These are phyloP conservation scores for Penicillium sumatraense DNA, from an alignment of 2,329 filamentous ascomycete genomes.

Conservation along the genomic window DNA sequence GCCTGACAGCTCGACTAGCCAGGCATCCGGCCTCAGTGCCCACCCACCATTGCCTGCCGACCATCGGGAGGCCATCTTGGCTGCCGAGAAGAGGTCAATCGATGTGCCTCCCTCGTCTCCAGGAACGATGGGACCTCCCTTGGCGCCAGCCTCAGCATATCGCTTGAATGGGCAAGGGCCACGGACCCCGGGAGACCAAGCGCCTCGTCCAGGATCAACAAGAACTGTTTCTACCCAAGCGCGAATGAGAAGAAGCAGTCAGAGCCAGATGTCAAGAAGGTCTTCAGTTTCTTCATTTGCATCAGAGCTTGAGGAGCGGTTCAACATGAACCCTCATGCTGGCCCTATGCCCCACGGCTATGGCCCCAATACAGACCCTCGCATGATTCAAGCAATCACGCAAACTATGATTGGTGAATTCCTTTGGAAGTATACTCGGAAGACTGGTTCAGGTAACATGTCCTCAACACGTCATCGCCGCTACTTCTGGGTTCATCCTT, in stretches of 20 bases:
- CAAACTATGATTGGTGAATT: slow-evolving; percentile 99
- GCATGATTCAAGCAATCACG: slow-evolving; percentile 98
- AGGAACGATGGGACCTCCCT: slow-evolving; percentile 79
- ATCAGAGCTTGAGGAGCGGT: slow-evolving; percentile 88
- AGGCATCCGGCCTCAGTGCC: slow-evolving; percentile 53
- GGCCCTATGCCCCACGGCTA: slow-evolving; percentile 60
- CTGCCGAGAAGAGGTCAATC: slow-evolving; percentile 66
- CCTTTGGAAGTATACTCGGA: slow-evolving; percentile 98
- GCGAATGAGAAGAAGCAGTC: slow-evolving; percentile 45
- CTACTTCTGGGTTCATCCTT: slow-evolving; percentile 99
- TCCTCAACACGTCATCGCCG: slow-evolving; percentile 88
- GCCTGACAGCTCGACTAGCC: slow-evolving; percentile 75
- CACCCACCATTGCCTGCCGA: slow-evolving; percentile 79
- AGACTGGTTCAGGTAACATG: slow-evolving; percentile 84
- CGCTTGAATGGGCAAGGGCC: slow-evolving; percentile 58
- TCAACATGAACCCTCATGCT: slow-evolving; percentile 71
- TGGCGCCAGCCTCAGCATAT: slow-evolving; percentile 77
- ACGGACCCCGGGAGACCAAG: slow-evolving; percentile 62
- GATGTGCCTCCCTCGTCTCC: slow-evolving; percentile 48
- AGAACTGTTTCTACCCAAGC: slow-evolving; percentile 65
- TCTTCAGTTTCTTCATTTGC: slow-evolving; percentile 95
- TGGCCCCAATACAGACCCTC: slow-evolving; percentile 79
- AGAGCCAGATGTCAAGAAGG: slow-evolving; percentile 61
- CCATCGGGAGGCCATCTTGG: slow-evolving; percentile 83
- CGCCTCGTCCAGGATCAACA: slow-evolving; percentile 49